Evolutionary conservation across 75 land plant species (phyloP), one percentile per base, ranked within the genome.

Genomic region (Cryptomeria japonica): DNA sequence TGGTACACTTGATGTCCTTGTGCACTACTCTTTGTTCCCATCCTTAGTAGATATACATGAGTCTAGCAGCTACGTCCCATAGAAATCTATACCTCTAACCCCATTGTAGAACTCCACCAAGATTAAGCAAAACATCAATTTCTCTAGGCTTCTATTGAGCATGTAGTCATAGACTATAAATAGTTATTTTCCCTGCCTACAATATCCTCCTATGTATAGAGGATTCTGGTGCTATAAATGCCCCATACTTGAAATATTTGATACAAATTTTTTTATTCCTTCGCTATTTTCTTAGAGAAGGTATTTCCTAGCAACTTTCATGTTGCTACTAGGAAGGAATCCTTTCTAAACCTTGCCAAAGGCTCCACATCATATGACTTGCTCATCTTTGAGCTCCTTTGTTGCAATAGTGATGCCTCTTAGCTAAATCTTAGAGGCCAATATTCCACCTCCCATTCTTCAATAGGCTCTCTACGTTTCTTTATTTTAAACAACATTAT

Each of bases 61-160:
- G 32, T 10, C 89, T 92, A 0, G 91, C 86, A 3, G 91, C 94
- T 11, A 93, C 92, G 18, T 92, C 96, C 72, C 80, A 84, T 42
- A 94, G 76, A 39, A 94, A 72, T 22, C 89, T 51, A 78, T 92
- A 91, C 38, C 96, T 85, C 64, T 88, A 86, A 72, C 49, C 39
- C 96, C 93, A 93, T 25, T 10, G 64, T 2, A 88, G 86, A 12
- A 80, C 82, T n/a, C 42, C 34, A 34, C 61, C 86, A 22, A 84
- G 86, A 46, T 79, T 80, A 47, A n/a, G n/a, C 90, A 46, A 36
- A 75, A 72, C 31, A 90, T 25, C 87, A 89, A 11, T 68, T 44
- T 47, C 68, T 86, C 49, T 42, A 91, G 86, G 92, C 91, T 93
- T 37, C 90, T 88, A n/a, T 86, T 56, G 6, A 82, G 75, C 89